A percentile compares a stretch with the other conserved stretches of the same genome.
Conservation (phyloP, 768 basidiomycete genomes). For the Agaricus bisporus region DNA sequence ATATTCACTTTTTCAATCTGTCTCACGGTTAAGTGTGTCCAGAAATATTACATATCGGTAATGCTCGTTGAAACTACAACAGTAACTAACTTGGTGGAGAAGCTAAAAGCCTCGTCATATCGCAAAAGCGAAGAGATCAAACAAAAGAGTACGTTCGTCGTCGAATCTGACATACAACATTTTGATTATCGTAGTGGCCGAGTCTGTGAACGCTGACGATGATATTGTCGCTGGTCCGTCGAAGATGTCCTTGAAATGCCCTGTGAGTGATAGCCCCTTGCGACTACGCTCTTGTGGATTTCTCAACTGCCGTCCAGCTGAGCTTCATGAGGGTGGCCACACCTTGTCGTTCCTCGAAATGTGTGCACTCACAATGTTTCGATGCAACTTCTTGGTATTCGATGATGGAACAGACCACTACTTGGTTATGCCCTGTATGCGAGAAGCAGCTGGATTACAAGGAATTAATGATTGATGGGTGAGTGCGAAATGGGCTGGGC, state of each 20-base stretch:
- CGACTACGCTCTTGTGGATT: background rate
- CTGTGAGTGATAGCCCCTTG: slow-evolving; percentile 48
- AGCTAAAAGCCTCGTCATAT: slow-evolving; percentile 62
- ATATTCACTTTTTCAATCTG: slow-evolving; percentile 2
- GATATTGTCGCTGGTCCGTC: slow-evolving; percentile 89
- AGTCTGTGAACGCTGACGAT: slow-evolving; percentile 64
- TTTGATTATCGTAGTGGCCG: slow-evolving; percentile 42
- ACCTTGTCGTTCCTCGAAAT: slow-evolving; percentile 82
- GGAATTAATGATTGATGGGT: slow-evolving; percentile 93
- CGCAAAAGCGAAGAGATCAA: slow-evolving; percentile 58
- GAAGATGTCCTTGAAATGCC: slow-evolving; percentile 90
- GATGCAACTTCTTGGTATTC: slow-evolving; percentile 93
- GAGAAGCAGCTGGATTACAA: slow-evolving; percentile 70
- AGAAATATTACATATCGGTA: slow-evolving; percentile 86
- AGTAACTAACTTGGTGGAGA: slow-evolving; percentile 64
- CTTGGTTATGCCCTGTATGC: slow-evolving; percentile 94
- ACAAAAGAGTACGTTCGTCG: slow-evolving; percentile 50
- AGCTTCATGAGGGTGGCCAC: slow-evolving; percentile 80
- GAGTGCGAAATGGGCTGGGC: slow-evolving; percentile 6
- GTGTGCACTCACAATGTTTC: slow-evolving; percentile 92
- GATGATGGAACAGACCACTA: slow-evolving; percentile 94
- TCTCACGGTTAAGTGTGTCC: background rate
- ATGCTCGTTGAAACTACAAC: slow-evolving; percentile 78
- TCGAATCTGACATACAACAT: background rate
- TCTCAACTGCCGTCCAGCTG: slow-evolving; percentile 40